Percentiles rank a stretch among this genome's conserved stretches.
Conservation (phyloP, 805 yeast genomes). For the Blastobotrys mokoenaii region DNA sequence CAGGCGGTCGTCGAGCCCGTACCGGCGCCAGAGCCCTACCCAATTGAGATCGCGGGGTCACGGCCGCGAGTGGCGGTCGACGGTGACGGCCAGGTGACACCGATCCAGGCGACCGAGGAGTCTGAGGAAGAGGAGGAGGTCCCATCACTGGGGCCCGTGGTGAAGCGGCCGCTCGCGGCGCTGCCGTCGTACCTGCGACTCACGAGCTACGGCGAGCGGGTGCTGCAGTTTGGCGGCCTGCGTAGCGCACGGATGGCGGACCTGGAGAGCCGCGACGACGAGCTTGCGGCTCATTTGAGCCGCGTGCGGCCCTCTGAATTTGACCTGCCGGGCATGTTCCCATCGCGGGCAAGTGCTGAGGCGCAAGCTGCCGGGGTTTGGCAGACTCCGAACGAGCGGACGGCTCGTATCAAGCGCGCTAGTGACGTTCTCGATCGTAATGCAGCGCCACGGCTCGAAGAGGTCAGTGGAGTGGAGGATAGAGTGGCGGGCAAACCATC, state of each 20-base stretch:
- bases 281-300: not conserved
- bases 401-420: not conserved
- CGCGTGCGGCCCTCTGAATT: constrained; percentile 1
- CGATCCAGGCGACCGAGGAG: not conserved
- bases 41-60: constrained; percentile 8
- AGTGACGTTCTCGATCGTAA: not conserved
- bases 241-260: not conserved
- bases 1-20: constrained; percentile 10
- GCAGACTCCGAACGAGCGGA: too few relatives aligned
- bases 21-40: constrained; percentile 7
- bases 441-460: too few relatives aligned
- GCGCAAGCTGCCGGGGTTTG: constrained; percentile 11
- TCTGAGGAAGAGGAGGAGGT: not conserved
- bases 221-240: constrained; percentile 4
- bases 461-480: not conserved
- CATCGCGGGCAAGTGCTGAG: constrained; percentile 19
- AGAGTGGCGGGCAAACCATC: too few relatives aligned
- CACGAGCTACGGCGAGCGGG: constrained; percentile 21
- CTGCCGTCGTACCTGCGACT: constrained; percentile 15
- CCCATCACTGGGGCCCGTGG: too few relatives aligned
- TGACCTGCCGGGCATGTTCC: constrained; percentile 18
- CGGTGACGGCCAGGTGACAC: too few relatives aligned
- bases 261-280: not conserved
- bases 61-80: not conserved
- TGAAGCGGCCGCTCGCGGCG: constrained; percentile 3